Evolutionary conservation across 1,284 basidiomycete species (phyloP), one percentile per base, ranked within the genome.

Genomic region (Mycena citricolor): DNA sequence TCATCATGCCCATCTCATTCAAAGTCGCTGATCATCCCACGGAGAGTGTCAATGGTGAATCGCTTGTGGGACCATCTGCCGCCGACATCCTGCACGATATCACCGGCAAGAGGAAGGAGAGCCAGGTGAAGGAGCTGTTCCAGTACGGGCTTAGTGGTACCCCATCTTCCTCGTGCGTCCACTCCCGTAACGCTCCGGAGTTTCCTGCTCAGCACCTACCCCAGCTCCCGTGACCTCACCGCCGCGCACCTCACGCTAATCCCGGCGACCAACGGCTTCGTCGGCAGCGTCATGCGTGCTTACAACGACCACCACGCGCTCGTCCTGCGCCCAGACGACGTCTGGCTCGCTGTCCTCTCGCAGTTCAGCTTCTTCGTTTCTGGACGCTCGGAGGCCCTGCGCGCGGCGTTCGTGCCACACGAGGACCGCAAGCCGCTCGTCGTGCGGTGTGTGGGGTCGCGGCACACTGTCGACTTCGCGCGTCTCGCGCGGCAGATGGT

Each of bases 311-410:
- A 73, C 42, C 64, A 63, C 8, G 36, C 40, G 17, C 35, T 43
- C 2, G 25, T 48, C 24, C 17, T 48, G 11, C 46, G 46, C 5
- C 71, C 72, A 0, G 70, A 72, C 38, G 70, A 73, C 40, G 58
- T 75, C 17, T 74, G 74, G 74, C 57, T 71, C 19, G 61, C 67
- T 4, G 74, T 75, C 47, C 49, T 75, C 13, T 51, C 57, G 1
- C 73, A 74, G 37, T 69, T 74, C 38, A 66, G 61, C 43, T 61
- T 70, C 56, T 76, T 68, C 42, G 64, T 73, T 21, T 71, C 72
- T 22, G 67, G 62, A 0, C 62, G 73, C 39, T 58, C 66, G 0
- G 71, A 74, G 44, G 59, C 59, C 2, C 56, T 74, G 5, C 65
- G 70, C 4, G 44, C 51, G 1, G 54, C 61, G 8, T 77, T 77